Evolutionary conservation across 768 basidiomycete species (phyloP).

Genomic region (Suillus bovinus): DNA sequence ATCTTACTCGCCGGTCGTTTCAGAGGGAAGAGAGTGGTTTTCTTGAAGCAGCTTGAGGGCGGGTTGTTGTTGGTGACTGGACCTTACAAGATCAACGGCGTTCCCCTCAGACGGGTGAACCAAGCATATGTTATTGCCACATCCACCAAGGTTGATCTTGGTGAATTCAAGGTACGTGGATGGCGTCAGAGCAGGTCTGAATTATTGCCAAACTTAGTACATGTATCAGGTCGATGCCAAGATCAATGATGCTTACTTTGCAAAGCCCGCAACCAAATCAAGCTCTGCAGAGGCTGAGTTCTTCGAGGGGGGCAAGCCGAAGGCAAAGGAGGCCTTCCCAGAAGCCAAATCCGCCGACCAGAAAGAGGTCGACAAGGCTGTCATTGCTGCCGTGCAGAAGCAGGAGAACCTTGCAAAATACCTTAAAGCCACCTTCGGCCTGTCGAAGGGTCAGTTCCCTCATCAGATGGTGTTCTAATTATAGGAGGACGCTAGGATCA

Average conservation of each 20-base stretch:
- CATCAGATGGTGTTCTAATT: conserved; percentile 89
- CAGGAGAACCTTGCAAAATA: conserved; percentile 91
- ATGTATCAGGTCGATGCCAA: conserved; percentile 73
- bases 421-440: conserved; percentile 87
- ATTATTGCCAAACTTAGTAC: conserved; percentile 3
- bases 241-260: conserved; percentile 93
- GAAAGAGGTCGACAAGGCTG: conserved; percentile 78
- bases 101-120: conserved; percentile 95
- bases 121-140: conserved; percentile 99
- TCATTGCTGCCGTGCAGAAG: conserved; percentile 87
- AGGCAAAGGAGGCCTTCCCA: conserved; percentile 83
- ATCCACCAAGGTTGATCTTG: conserved; percentile 88
- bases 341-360: conserved; percentile 89
- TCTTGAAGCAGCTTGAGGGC: conserved; percentile 92
- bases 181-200: background rate
- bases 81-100: conserved; percentile 98
- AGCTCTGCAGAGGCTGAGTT: conserved; percentile 94
- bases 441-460: conserved; percentile 96
- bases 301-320: conserved; percentile 92
- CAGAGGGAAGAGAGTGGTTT: conserved; percentile 97
- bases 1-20: conserved; percentile 98
- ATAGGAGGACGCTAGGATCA: conserved; percentile 18
- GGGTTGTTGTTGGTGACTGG: conserved; percentile 95
- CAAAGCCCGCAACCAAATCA: conserved; percentile 72
- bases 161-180: conserved; percentile 63